phyloP scores from a whole-genome alignment of 2,329 filamentous ascomycete species.

The Diplodia corticola region DNA sequence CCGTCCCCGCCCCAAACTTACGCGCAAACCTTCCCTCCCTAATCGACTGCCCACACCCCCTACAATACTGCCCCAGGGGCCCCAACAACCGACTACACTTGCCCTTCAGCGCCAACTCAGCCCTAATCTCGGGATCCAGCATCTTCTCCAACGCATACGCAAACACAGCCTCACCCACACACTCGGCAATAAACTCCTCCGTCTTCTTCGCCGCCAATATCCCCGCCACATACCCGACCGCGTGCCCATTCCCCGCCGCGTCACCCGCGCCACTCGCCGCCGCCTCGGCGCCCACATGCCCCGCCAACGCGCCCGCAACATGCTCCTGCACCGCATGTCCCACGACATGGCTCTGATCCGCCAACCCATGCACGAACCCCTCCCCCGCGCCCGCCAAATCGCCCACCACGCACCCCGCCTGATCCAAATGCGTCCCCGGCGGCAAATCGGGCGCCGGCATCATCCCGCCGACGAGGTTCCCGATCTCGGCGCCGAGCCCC shows the following conservation, averaged over 20 bases:
- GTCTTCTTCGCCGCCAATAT: slow-evolving; percentile 19
- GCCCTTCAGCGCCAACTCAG: background rate
- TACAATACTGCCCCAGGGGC: slow-evolving; percentile 14
- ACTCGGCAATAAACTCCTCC: slow-evolving; percentile 14
- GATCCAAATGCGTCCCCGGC: background rate
- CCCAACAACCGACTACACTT: slow-evolving; percentile 15
- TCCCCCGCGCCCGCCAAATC: background rate
- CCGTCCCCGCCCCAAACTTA: background rate
- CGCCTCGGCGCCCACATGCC: background rate
- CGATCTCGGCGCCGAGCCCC: background rate
- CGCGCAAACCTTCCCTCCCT: slow-evolving; percentile 12
- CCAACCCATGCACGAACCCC: background rate
- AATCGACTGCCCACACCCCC: slow-evolving; percentile 6
- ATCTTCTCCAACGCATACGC: slow-evolving; percentile 16
- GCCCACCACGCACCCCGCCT: background rate
- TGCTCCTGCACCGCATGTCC: slow-evolving; percentile 1
- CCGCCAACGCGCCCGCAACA: background rate
- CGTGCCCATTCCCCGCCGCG: background rate
- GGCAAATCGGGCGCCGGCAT: background rate
- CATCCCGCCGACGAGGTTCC: background rate
- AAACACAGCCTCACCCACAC: slow-evolving; percentile 1
- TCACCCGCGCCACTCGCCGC: background rate
- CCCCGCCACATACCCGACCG: slow-evolving; percentile 10
- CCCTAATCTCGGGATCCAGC: slow-evolving; percentile 17
- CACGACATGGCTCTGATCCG: background rate